A percentile compares a stretch with the other conserved stretches of the same genome.
These are phyloP conservation scores for Cryptococcus maquisensis DNA, from an alignment of 1,284 basidiomycete species.

Conservation along the genomic window DNA sequence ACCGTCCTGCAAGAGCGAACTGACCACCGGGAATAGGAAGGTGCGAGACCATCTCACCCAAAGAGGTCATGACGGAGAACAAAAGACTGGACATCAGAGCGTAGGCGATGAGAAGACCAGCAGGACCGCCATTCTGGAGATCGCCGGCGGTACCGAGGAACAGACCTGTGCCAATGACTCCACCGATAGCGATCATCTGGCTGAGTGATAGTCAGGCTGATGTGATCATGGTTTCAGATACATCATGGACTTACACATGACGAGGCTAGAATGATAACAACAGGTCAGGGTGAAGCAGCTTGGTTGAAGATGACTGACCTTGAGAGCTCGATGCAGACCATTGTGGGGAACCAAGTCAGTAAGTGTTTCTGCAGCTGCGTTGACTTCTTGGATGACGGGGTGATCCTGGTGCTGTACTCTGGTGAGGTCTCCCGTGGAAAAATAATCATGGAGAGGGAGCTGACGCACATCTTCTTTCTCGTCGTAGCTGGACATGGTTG, in stretches of 20 bases:
- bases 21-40: conserved; percentile 13
- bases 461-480: too few relatives aligned
- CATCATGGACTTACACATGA: too few relatives aligned
- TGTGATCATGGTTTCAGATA: too few relatives aligned
- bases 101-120: conserved; percentile 13
- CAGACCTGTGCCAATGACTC: conserved; percentile 19
- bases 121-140: conserved; percentile 12
- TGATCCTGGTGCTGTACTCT: neutral
- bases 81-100: conserved; percentile 9
- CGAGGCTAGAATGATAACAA: too few relatives aligned
- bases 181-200: too few relatives aligned
- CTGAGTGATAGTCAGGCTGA: too few relatives aligned
- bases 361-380: neutral
- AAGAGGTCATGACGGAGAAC: conserved; percentile 12
- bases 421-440: neutral
- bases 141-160: conserved; percentile 23
- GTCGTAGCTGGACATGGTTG: neutral
- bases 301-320: neutral
- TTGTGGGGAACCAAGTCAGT: neutral
- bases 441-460: too few relatives aligned
- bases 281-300: too few relatives aligned
- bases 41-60: conserved; percentile 13
- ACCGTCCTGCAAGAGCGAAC: conserved; percentile 9
- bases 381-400: neutral
- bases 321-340: neutral